Base-by-base conservation (phyloP, 371 early-diverging fungal species). In the Rhizomucor miehei region DNA sequence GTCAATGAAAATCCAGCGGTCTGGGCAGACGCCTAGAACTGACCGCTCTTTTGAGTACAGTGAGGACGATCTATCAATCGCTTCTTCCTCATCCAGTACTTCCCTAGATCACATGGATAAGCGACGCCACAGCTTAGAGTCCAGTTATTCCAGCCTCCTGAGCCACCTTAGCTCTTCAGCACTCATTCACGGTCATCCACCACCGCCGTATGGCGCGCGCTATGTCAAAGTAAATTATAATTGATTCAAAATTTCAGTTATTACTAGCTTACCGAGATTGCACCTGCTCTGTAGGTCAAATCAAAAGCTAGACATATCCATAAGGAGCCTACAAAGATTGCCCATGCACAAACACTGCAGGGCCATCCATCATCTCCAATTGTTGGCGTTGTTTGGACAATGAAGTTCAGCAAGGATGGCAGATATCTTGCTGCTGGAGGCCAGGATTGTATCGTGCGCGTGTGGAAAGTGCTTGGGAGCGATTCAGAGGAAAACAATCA, bases 351-450 rank as follows among this genome's bases (percentile, higher is more conserved):
- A 41, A 19, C 41, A 3, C 19, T 41, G 16, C 41, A 19, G 19
- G 41, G 41, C 3, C 14, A 12, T 19, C 19, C 41, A 41, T 4
- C 41, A 41, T 4, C 41, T 3, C 19, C 3, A 41, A 41, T 41
- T 6, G 29, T 29, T 38, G 61, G 56, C 11, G 79, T 78, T 2
- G 55, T 76, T 8, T 82, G 82, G 82, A 60, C 65, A 8, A 56
- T 89, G 70, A 71, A 83, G 48, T 91, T 93, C 53, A 89, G 88
- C 57, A 68, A 76, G n/a, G 84, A 85, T 67, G 95, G 95, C 11
- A 66, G 71, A 58, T 92, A 85, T 60, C 62, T 94, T 63, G 95
- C 93, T 5, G 75, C 81, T 8, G 90, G 86, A 41, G 89, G 91
- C 11, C 88, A 89, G 54, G 88, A 87, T 64, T 79, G 80, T 49